A percentile compares a stretch with the other conserved stretches of the same genome.
phyloP scores from a whole-genome alignment of 1,139 yeast species.

The Geotrichum aggregatum region DNA sequence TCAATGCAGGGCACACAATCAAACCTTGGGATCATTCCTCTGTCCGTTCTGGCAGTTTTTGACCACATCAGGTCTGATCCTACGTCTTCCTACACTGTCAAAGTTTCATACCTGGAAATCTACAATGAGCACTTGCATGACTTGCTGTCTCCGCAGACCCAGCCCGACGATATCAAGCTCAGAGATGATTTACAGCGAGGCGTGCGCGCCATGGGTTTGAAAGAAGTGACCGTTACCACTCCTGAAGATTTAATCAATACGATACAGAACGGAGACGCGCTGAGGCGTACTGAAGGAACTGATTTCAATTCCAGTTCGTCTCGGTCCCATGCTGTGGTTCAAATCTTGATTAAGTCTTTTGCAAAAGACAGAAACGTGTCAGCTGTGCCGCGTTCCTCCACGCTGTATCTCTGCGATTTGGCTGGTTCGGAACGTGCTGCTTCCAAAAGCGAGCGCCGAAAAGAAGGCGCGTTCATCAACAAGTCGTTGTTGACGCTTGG shows the following conservation, averaged over 20 bases:
- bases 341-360: slow-evolving; percentile 50
- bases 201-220: slow-evolving; percentile 68
- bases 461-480: slow-evolving; percentile 90
- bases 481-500: slow-evolving; percentile 84
- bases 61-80: slow-evolving; percentile 37
- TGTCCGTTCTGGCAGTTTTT: slow-evolving; percentile 67
- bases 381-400: slow-evolving; percentile 50
- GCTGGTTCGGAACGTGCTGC: slow-evolving; percentile 95
- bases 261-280: slow-evolving; percentile 64
- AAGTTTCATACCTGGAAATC: slow-evolving; percentile 76
- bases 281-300: slow-evolving; percentile 80
- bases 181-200: slow-evolving; percentile 73
- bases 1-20: slow-evolving; percentile 73
- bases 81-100: slow-evolving; percentile 43
- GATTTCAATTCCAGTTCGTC: slow-evolving; percentile 81
- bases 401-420: slow-evolving; percentile 82
- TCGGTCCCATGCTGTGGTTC: slow-evolving; percentile 84
- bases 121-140: slow-evolving; percentile 85
- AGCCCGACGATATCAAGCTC: slow-evolving; percentile 54
- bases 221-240: slow-evolving; percentile 53
- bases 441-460: slow-evolving; percentile 71
- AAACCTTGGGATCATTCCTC: slow-evolving; percentile 76
- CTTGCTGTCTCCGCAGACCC: slow-evolving; percentile 42
- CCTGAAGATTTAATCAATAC: slow-evolving; percentile 58
- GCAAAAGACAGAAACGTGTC: slow-evolving; percentile 47